These are phyloP conservation scores for Solanum gandarillasii DNA, from an alignment of 257 asterid genomes.

Conservation along the genomic window DNA sequence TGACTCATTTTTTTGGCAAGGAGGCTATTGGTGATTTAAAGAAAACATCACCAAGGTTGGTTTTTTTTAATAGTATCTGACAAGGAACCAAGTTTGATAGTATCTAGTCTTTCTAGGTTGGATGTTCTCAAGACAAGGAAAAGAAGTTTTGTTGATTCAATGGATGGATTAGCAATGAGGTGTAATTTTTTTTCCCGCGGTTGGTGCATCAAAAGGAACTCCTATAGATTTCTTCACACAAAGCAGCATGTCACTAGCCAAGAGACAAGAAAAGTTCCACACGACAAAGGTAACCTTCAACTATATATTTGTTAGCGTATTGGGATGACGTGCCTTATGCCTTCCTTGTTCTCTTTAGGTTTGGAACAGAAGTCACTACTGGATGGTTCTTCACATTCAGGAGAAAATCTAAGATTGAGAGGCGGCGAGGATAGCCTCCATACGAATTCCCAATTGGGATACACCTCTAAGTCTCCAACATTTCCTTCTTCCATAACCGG, in stretches of 20 bases:
- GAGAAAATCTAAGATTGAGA: background rate
- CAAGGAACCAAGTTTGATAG: conserved; percentile 16
- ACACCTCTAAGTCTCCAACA: conserved; percentile 32
- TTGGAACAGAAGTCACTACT: too few relatives aligned
- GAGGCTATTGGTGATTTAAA: too few relatives aligned
- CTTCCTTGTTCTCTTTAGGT: too few relatives aligned
- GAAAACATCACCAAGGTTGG: conserved; percentile 37
- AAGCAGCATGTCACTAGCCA: conserved; percentile 5
- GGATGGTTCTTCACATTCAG: conserved; percentile 6
- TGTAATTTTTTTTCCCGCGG: conserved; percentile 74
- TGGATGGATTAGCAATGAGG: conserved; percentile 26
- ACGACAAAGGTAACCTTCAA: background rate
- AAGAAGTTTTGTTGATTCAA: conserved; percentile 34
- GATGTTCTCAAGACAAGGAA: conserved; percentile 28
- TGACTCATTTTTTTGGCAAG: background rate
- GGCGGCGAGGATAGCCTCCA: background rate
- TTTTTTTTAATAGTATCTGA: background rate
- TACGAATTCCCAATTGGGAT: background rate
- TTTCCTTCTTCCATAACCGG: conserved; percentile 32
- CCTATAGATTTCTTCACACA: conserved; percentile 71
- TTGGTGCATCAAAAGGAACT: conserved; percentile 78
- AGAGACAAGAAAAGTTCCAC: background rate
- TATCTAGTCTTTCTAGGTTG: conserved; percentile 47
- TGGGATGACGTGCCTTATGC: too few relatives aligned
- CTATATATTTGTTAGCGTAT: background rate